Base-by-base conservation (phyloP, 2,329 filamentous ascomycete genomes). In the Lecanicillium sp. region DNA sequence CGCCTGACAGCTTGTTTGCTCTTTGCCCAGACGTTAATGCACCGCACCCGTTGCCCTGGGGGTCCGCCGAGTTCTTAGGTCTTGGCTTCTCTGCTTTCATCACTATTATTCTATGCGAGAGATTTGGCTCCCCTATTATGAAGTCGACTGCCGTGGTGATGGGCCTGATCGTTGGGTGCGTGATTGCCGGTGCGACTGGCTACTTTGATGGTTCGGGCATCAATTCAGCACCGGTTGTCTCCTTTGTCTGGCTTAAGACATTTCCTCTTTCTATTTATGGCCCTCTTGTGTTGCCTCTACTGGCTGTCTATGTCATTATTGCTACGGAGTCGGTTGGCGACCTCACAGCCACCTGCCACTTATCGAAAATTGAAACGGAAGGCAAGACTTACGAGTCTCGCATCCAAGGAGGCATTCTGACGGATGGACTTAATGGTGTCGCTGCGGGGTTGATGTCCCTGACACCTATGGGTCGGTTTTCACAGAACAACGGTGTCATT, bases 401-500 rank as follows among this genome's bases (percentile, higher is more conserved):
- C 8, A 84, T 89, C 50, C 84, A 89, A 58, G 85, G 85, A 10
- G 85, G 85, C 27, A 74, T 90, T 14, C 60, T 92, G 4, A 84
- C 84, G 0, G 86, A 92, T 49, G 85, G 84, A 1, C 49, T 88
- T 35, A 87, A 85, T 51, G 83, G 85, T 20, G 64, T 87, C 46
- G 64, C 89, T 13, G 83, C 84, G 14, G 83, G 79, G 1, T 72
- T 92, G 18, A 84, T 79, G 64, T 90, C 85, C 33, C 84, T 87
- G 47, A 84, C 84, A 0, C 84, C 85, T 20, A 85, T 89, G 76
- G 80, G 78, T 1, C 82, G 80, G 1, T 89, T 89, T 49, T 84
- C 85, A 0, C 84, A 89, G 58, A 90, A 90, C 65, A 89, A 89
- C 56, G 85, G 85, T 25, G 84, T 90, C 36, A 89, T 92, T 45